Evolutionary conservation across 1,284 basidiomycete genomes (phyloP), one percentile per base, ranked within the genome.

Genomic region (Trametes versicolor): DNA sequence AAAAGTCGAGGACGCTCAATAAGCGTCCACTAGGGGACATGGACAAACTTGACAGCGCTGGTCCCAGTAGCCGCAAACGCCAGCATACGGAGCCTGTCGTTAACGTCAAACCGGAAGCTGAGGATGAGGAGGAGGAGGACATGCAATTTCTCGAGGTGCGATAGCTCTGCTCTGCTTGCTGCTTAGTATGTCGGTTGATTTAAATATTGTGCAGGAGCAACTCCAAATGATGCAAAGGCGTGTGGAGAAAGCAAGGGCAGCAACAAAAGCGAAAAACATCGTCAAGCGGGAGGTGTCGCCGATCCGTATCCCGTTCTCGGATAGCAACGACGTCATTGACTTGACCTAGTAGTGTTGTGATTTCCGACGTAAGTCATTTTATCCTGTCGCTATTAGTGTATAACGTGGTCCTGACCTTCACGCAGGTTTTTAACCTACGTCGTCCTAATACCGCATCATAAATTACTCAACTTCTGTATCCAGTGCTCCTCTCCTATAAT

Each of bases 261-360:
- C 41, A 5, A 43, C 34, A 21, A 19, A 23, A 8, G 21, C 59
- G 8, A 47, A 37, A 32, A 37, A 15, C n/a, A 25, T 7, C 17
- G 34, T 61, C 43, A 61, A 61, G 36, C 60, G 60, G 2, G 60
- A 61, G 36, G 8, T 39, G n/a, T 61, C 60, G 9, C 60, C 60
- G 2, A 61, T 61, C 17, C 51, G 45, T 9, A 45, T 61, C 10
- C 60, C 60, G 10, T 29, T 36, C 10, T 49, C 60, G 21, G 25
- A 17, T 9, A 48, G 29, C 25, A 27, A 49, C 17, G 59, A 54
- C 29, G 41, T 60, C 4, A 60, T 60, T 21, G 59, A 60, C 34
- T 43, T 60, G 9, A 60, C 59, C n/a, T n/a, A n/a, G n/a, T n/a
- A n/a, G n/a, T n/a, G n/a, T n/a, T 13, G 23, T 41, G 52, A 23